Base-by-base conservation (phyloP, 106 monocot genomes). In the Cymbidium sinense region DNA sequence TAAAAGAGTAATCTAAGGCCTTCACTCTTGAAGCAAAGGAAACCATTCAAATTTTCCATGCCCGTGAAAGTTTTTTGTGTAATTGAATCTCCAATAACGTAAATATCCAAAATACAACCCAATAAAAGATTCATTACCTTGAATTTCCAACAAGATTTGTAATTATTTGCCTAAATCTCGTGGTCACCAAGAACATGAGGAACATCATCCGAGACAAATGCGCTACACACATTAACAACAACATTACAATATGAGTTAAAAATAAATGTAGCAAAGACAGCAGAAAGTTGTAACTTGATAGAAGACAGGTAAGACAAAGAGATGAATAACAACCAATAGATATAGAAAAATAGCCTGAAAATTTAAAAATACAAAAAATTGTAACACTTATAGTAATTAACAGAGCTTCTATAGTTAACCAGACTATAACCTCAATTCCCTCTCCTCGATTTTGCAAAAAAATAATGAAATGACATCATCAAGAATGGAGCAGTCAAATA, bases 101-200 rank as follows among this genome's bases (percentile, higher is more conserved):
- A 19, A 47, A 13, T 0, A 5, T 33, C 33, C 12, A 37, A 36
- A 39, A 12, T 29, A 36, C 20, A 71, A 39, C 34, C 3, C 2
- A 15, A 47, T 47, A 9, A 17, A 30, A 74, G 5, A 8, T 29
- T 73, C 73, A 80, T 82, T 79, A 98, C 98, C 83, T 99, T 33
- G 98, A 94, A 76, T 99, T 99, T 23, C 98, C 94, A 30, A 99
- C 94, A 78, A 99, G 95, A 78, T 99, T 99, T 80, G 94, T 99
- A 43, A 99, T 87, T 75, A 99, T 94, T 77, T 99, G 98, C 25
- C 98, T 90, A 82, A 99, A 92, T 76, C 94, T 92, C 61, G 90
- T 64, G 98, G 80, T 99, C 98, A 31, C 98, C 98, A 77, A 99
- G 86, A 80, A 99, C 74, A 74, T 86, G 81, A 50, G 98, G 98